Conservation (phyloP, 2,329 filamentous ascomycete species). For the Aspergillus sp. region DNA sequence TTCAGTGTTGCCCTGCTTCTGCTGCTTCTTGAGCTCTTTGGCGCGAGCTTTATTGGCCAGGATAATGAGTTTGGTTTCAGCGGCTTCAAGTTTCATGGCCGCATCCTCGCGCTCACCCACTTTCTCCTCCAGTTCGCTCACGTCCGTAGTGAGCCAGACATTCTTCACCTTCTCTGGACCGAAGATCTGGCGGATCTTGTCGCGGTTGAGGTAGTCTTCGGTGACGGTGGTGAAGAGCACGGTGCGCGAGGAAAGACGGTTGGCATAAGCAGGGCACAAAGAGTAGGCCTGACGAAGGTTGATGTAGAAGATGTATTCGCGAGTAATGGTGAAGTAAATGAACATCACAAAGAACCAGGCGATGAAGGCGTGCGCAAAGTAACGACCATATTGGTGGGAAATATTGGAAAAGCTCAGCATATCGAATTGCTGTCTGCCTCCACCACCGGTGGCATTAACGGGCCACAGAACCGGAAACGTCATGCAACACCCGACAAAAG, state of each 20-base stretch:
- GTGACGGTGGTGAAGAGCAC: slow-evolving; percentile 86
- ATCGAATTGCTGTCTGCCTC: slow-evolving; percentile 60
- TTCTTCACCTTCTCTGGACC: slow-evolving; percentile 68
- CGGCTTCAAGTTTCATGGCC: slow-evolving; percentile 74
- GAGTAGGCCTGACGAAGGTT: slow-evolving; percentile 90
- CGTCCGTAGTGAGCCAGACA: slow-evolving; percentile 77
- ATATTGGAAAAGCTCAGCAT: slow-evolving; percentile 75
- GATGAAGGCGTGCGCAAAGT: slow-evolving; percentile 75
- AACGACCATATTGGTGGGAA: slow-evolving; percentile 51
- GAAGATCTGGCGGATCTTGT: slow-evolving; percentile 72
- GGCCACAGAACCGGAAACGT: slow-evolving; percentile 88
- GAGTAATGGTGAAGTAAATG: slow-evolving; percentile 77
- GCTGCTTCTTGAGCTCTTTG: slow-evolving; percentile 58
- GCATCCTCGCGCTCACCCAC: slow-evolving; percentile 75
- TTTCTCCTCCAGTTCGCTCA: slow-evolving; percentile 68
- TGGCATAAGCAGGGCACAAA: slow-evolving; percentile 73
- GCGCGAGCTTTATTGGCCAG: slow-evolving; percentile 65
- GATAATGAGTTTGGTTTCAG: slow-evolving; percentile 79
- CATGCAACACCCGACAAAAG: slow-evolving; percentile 73
- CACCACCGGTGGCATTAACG: slow-evolving; percentile 76
- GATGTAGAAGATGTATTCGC: slow-evolving; percentile 86
- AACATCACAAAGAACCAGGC: slow-evolving; percentile 81
- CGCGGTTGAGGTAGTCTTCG: slow-evolving; percentile 66
- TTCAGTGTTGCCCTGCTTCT: slow-evolving; percentile 47
- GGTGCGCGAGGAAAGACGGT: slow-evolving; percentile 80